Base-by-base conservation (phyloP, 2,329 filamentous ascomycete genomes). In the Graphiopsis chlorocephala region DNA sequence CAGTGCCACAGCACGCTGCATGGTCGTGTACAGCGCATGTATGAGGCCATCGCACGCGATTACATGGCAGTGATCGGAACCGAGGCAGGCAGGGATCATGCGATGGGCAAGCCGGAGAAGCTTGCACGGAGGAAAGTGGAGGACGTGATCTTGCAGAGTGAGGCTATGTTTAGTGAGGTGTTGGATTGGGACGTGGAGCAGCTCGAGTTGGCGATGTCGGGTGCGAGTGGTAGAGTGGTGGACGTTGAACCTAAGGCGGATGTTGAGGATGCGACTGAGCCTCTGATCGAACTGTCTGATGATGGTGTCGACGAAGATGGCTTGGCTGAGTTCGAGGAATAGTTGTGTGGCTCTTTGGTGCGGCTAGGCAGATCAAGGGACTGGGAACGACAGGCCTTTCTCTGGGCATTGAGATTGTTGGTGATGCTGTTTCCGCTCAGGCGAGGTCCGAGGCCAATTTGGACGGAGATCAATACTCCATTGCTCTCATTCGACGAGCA, bases 1-100 rank as follows among this genome's bases (percentile, higher is more conserved):
- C 77, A 78, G 35, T 78, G 83, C 11, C 75, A 79, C 31, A 71
- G 77, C 29, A 71, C 76, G 48, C 82, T 83, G 65, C 73, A 79
- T 56, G 79, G 80, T 3, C 77, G 77, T 45, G 72, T 79, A 0
- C 79, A 85, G 28, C 79, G 83, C 60, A 78, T 80, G n/a, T 78
- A 71, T 62, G 50, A 72, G 1, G 65, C 66, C 23, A 78, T 80
- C 72, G 68, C 69, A 8, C 68, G 67, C 1, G 78, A 81, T 60
- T 81, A 81, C 66, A 69, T 75, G 65, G 73, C 67, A 2, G 72
- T 76, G 6, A 66, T 80, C 15, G 75, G 73, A 29, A 15, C 17
- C 11, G 64, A 58, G 15, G 8, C 53, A 6, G 65, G 66, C 12
- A 66, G 66, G 28, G 65, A 60, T 26, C 63, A 64, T 28, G 63